Conservation (phyloP, 331 rosid genomes). For the Quercus phellos region DNA sequence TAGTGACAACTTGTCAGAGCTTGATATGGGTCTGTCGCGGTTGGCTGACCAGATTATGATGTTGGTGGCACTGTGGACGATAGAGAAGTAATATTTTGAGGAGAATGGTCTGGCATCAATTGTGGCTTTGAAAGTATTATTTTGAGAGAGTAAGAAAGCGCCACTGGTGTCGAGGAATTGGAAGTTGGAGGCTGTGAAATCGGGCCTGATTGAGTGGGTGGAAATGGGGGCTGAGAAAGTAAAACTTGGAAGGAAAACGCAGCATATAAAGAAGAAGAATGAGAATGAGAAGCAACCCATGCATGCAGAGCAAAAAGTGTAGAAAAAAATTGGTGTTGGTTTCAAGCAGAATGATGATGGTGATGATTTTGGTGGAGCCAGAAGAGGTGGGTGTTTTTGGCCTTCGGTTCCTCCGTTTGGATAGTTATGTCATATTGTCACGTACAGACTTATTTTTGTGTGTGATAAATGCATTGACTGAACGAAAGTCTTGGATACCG, state of each 20-base stretch:
- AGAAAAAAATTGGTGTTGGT: background rate
- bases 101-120: too few species aligned
- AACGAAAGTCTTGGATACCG: too few species aligned
- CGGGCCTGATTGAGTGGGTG: constrained; percentile 41
- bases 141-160: constrained; percentile 53
- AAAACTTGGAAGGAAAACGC: constrained; percentile 9
- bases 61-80: constrained; percentile 59
- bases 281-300: background rate
- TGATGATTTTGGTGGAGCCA: too few species aligned
- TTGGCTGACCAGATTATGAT: constrained; percentile 82
- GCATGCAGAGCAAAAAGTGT: too few species aligned
- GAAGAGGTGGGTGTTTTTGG: too few species aligned
- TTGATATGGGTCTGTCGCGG: constrained; percentile 39
- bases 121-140: too few species aligned
- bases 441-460: too few species aligned
- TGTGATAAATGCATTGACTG: too few species aligned
- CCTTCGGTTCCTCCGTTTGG: too few species aligned
- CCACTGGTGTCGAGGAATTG: constrained; percentile 16
- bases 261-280: background rate
- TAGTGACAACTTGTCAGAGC: constrained; percentile 37
- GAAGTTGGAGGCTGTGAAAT: constrained; percentile 55
- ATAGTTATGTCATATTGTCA: too few species aligned
- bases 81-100: too few species aligned
- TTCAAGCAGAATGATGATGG: background rate
- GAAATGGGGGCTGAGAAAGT: background rate